Conservation (phyloP, 2,329 filamentous ascomycete species). For the Stagonosporopsis vannaccii region DNA sequence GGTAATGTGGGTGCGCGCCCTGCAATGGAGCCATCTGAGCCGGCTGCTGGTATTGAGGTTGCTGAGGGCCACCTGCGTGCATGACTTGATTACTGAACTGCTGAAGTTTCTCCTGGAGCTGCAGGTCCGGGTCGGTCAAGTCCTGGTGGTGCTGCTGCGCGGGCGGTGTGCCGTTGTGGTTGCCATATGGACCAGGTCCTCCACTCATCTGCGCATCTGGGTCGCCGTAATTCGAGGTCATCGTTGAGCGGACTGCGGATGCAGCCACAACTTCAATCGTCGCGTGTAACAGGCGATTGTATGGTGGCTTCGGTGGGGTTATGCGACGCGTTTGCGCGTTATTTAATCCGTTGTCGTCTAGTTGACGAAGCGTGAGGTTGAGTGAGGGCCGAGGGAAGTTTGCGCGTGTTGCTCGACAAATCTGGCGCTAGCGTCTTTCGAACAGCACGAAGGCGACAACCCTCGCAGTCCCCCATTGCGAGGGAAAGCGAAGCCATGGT, state of each 20-base stretch:
- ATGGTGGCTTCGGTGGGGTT: neutral
- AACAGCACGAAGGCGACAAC: slow-evolving; percentile 15
- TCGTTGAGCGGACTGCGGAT: slow-evolving; percentile 24
- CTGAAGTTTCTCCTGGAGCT: slow-evolving; percentile 46
- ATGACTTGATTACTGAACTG: slow-evolving; percentile 47
- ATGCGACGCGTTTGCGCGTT: slow-evolving; percentile 18
- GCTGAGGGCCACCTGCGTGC: slow-evolving; percentile 35
- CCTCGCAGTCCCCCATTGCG: neutral
- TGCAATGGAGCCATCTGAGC: slow-evolving; percentile 38
- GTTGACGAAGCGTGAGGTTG: slow-evolving; percentile 28
- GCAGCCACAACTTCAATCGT: slow-evolving; percentile 13
- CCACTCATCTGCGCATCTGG: slow-evolving; percentile 45
- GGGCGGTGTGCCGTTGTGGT: slow-evolving; percentile 46
- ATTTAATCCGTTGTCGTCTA: slow-evolving; percentile 29
- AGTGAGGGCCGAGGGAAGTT: slow-evolving; percentile 38
- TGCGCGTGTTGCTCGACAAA: slow-evolving; percentile 37
- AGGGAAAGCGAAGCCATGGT: slow-evolving; percentile 12
- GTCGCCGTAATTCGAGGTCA: slow-evolving; percentile 46
- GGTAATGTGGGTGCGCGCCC: slow-evolving; percentile 45
- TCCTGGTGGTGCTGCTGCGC: slow-evolving; percentile 42
- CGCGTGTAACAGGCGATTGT: slow-evolving; percentile 21
- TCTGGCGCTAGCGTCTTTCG: slow-evolving; percentile 42
- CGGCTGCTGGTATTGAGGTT: slow-evolving; percentile 39
- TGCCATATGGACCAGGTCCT: slow-evolving; percentile 43
- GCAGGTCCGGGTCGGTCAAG: slow-evolving; percentile 42